Evolutionary conservation across 768 basidiomycete species (phyloP).

Genomic region (Cyathus striatus): DNA sequence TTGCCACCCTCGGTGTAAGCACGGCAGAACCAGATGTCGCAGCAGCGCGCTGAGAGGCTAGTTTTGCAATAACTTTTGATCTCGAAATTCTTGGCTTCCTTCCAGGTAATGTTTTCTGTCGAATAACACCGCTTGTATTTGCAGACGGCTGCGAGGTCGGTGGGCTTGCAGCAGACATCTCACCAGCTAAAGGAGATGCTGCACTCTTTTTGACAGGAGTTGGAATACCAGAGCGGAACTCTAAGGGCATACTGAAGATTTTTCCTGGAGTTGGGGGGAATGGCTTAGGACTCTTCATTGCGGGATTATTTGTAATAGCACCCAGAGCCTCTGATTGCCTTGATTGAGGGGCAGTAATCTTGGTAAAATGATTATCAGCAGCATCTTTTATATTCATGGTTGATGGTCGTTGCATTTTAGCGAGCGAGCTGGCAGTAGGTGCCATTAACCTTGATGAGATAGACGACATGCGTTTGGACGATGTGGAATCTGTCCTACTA

Average conservation of each 20-base stretch:
- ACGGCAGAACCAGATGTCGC: conserved; percentile 16
- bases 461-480: conserved; percentile 16
- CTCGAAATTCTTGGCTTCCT: conserved; percentile 78
- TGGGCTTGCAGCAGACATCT: not conserved
- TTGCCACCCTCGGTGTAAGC: conserved; percentile 9
- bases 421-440: conserved; percentile 74
- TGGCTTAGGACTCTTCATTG: conserved; percentile 10
- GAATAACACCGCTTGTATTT: not conserved
- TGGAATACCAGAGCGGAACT: conserved; percentile 31
- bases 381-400: conserved; percentile 5
- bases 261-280: conserved; percentile 22
- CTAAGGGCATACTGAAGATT: conserved; percentile 54
- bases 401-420: conserved; percentile 36
- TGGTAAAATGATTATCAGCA: conserved; percentile 7
- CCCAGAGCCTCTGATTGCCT: conserved; percentile 15
- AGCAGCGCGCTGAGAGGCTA: conserved; percentile 68
- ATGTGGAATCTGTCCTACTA: conserved; percentile 15
- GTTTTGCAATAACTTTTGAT: conserved; percentile 71
- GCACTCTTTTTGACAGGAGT: conserved; percentile 25
- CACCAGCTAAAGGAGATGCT: conserved; percentile 2
- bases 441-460: conserved; percentile 51
- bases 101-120: conserved; percentile 23
- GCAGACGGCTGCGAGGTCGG: conserved; percentile 1
- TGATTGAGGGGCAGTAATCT: conserved; percentile 4
- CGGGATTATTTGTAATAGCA: conserved; percentile 30